A percentile compares a stretch with the other conserved stretches of the same genome.
phyloP scores from a whole-genome alignment of 495 filamentous ascomycete genomes.

The Aspergillus biplanus region DNA sequence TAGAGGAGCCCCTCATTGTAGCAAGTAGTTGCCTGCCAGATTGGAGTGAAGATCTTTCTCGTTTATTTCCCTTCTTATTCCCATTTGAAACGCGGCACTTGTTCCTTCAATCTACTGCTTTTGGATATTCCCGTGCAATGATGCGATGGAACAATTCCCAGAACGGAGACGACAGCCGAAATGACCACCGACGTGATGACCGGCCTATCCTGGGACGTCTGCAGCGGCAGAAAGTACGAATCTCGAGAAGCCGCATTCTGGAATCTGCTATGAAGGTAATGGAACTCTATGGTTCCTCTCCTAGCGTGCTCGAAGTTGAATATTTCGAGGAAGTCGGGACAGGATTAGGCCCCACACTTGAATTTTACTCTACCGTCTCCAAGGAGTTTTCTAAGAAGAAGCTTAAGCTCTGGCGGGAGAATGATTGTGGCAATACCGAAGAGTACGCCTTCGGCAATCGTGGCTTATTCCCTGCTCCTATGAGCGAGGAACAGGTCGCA shows the following conservation, averaged over 20 bases:
- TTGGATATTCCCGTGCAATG: slow-evolving; percentile 98
- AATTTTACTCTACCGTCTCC: slow-evolving; percentile 98
- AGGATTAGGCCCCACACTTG: slow-evolving; percentile 91
- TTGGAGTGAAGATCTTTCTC: slow-evolving; percentile 97
- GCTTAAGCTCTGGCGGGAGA: slow-evolving; percentile 93
- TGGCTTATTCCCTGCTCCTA: slow-evolving; percentile 90
- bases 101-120: slow-evolving; percentile 97
- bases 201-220: slow-evolving; percentile 90
- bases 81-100: slow-evolving; percentile 98
- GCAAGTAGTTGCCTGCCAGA: slow-evolving; percentile 94
- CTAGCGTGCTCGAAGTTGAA: slow-evolving; percentile 95
- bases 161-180: slow-evolving; percentile 73
- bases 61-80: slow-evolving; percentile 97
- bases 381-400: slow-evolving; percentile 98
- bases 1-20: slow-evolving; percentile 98
- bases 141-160: slow-evolving; percentile 94
- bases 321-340: slow-evolving; percentile 99
- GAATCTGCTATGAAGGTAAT: slow-evolving; percentile 99
- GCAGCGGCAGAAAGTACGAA: slow-evolving; percentile 96
- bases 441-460: slow-evolving; percentile 87
- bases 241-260: slow-evolving; percentile 87
- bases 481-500: slow-evolving; percentile 76
- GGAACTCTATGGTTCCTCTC: slow-evolving; percentile 95
- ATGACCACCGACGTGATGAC: slow-evolving; percentile 84
- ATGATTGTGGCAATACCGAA: slow-evolving; percentile 71